These are phyloP conservation scores for Penicillium dipodomyicola DNA, from an alignment of 495 filamentous ascomycete genomes.

Conservation along the genomic window DNA sequence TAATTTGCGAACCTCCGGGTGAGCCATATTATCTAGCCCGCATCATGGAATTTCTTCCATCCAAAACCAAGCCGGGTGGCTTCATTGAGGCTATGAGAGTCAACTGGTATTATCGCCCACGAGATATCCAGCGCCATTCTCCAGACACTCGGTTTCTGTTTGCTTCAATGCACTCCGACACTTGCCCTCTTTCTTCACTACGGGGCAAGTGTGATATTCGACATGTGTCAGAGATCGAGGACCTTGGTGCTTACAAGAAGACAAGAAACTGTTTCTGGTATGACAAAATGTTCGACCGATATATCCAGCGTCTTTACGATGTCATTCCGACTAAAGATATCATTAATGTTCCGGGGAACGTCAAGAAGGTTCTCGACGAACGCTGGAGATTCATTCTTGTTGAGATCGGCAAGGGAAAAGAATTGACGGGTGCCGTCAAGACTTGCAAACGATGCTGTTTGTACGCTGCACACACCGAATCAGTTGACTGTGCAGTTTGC, in stretches of 20 bases:
- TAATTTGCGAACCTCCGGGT: slow-evolving; percentile 95
- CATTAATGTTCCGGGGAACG: slow-evolving; percentile 90
- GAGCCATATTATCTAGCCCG: slow-evolving; percentile 97
- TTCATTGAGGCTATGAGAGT: slow-evolving; percentile 85
- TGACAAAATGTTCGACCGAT: slow-evolving; percentile 95
- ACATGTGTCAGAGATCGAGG: slow-evolving; percentile 80
- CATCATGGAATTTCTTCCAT: slow-evolving; percentile 95
- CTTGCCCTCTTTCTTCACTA: slow-evolving; percentile 84
- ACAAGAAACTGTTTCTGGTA: slow-evolving; percentile 88
- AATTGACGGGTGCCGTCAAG: slow-evolving; percentile 94
- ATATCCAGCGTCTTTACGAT: slow-evolving; percentile 96
- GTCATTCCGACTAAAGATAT: slow-evolving; percentile 89
- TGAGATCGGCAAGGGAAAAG: slow-evolving; percentile 86
- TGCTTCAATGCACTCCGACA: slow-evolving; percentile 98
- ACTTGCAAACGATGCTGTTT: slow-evolving; percentile 85
- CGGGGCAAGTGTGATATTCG: slow-evolving; percentile 88
- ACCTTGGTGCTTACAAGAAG: slow-evolving; percentile 81
- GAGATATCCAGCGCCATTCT: slow-evolving; percentile 89
- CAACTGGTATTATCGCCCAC: slow-evolving; percentile 98
- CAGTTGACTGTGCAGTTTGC: slow-evolving; percentile 95
- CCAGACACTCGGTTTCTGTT: slow-evolving; percentile 87
- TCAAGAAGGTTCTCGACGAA: slow-evolving; percentile 93
- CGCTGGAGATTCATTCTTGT: slow-evolving; percentile 94
- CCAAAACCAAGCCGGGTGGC: slow-evolving; percentile 64
- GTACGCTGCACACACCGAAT: slow-evolving; percentile 93